These are phyloP conservation scores for Lepidium didymum DNA, from an alignment of 345 rosid species.

Conservation along the genomic window DNA sequence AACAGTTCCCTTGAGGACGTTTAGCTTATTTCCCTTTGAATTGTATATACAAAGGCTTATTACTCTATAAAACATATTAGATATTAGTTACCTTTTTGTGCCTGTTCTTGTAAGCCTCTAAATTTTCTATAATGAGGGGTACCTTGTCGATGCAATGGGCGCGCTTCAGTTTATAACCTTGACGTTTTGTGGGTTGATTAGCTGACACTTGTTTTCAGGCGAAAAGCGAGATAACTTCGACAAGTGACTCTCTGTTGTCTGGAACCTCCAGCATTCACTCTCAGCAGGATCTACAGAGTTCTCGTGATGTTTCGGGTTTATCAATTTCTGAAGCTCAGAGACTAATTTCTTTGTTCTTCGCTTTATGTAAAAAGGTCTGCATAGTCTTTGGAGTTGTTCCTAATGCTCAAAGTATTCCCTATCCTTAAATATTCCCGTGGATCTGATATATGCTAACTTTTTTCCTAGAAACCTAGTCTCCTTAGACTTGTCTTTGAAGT, in stretches of 20 bases:
- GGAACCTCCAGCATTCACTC: constrained; percentile 43
- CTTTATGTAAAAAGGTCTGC: constrained; percentile 88
- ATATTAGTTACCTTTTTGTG: neutral
- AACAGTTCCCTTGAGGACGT: constrained; percentile 1
- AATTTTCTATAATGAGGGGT: neutral
- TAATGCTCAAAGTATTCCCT: constrained; percentile 1
- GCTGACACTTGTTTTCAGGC: constrained; percentile 38
- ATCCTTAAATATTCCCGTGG: neutral
- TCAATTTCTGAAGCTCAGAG: constrained; percentile 80
- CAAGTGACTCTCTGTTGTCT: constrained; percentile 47
- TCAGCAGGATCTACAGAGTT: constrained; percentile 33
- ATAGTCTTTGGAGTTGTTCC: neutral
- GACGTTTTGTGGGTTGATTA: constrained; percentile 6
- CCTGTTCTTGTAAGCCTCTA: constrained; percentile 7
- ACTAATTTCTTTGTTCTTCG: constrained; percentile 76
- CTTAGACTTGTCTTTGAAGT: constrained; percentile 73
- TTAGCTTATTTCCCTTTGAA: neutral
- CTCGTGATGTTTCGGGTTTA: constrained; percentile 41
- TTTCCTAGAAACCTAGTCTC: constrained; percentile 72
- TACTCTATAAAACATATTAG: neutral
- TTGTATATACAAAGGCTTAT: neutral
- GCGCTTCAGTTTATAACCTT: constrained; percentile 1
- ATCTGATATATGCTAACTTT: constrained; percentile 24
- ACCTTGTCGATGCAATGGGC: neutral
- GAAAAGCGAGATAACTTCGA: constrained; percentile 43